phyloP scores from a whole-genome alignment of 2,329 filamentous ascomycete species.

The Zelopaecilomyces penicillatus region DNA sequence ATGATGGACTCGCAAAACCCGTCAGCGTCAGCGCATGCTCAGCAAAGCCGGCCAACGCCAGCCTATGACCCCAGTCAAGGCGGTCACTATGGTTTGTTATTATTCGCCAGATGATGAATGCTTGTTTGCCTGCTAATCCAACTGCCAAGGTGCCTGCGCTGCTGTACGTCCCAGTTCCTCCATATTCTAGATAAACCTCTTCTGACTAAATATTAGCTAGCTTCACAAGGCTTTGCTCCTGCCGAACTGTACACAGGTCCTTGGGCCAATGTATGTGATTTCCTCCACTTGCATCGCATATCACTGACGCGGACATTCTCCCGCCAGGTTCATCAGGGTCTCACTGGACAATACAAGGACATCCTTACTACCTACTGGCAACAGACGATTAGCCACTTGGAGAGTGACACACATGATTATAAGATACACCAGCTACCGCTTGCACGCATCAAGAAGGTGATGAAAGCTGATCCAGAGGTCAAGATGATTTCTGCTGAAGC shows the following conservation, averaged over 20 bases:
- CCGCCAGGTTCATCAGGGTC: conserved; percentile 83
- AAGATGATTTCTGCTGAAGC: conserved; percentile 99
- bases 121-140: conserved; percentile 8
- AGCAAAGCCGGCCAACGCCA: conserved; percentile 51
- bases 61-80: conserved; percentile 67
- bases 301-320: background rate
- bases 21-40: conserved; percentile 43
- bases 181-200: background rate
- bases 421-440: conserved; percentile 95
- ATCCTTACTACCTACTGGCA: conserved; percentile 99
- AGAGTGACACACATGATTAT: conserved; percentile 94
- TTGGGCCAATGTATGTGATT: conserved; percentile 75
- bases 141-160: conserved; percentile 36
- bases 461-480: conserved; percentile 98
- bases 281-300: background rate
- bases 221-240: conserved; percentile 80
- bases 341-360: conserved; percentile 88
- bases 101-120: conserved; percentile 1
- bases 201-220: conserved; percentile 52
- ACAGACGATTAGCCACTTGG: conserved; percentile 91
- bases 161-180: conserved; percentile 24
- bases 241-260: conserved; percentile 88
- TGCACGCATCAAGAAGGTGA: conserved; percentile 99
- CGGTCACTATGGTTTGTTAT: conserved; percentile 64
- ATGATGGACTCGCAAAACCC: conserved; percentile 35